Base-by-base conservation (phyloP, 345 rosid genomes). In the Camelina laxa region DNA sequence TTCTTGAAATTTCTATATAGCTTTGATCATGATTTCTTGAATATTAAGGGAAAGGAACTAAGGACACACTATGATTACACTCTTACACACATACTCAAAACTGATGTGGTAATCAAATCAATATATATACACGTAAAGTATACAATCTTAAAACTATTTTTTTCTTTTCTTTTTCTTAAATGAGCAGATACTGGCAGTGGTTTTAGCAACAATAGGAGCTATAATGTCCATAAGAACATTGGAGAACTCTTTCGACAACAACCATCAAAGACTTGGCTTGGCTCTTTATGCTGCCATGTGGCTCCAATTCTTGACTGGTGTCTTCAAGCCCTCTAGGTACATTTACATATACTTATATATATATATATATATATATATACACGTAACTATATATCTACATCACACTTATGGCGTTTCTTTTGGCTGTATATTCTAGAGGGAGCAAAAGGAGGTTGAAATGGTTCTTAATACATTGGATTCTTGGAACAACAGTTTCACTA, bases 251-350 rank as follows among this genome's bases (percentile, higher is more conserved):
- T 93, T 93, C 81, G 75, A 82, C 73, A 93, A 93, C 75, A 77
- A 76, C 75, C 98, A 93, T 80, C 98, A 89, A 85, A 89, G 86
- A 80, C 74, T 93, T 21, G 97, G 97, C 11, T 69, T 89, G 24
- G 89, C 79, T 2, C 68, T 89, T 19, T 91, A 89, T 54, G 97
- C 83, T 22, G 80, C 90, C 60, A 82, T 89, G 71, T 93, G 96
- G 97, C 60, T 93, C 79, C 98, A 91, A 80, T 85, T 84, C 67
- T 47, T 93, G 24, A 54, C 81, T 10, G 96, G 93, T 22, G 67
- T 88, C 50, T 55, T 87, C 58, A 80, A 89, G 75, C 96, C 97
- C 24, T 58, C 75, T 9, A 91, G 96, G 98, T 89, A 85, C 38
- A 19, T 30, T 41, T 5, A 39, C 3, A 36, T 2, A 42, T 19